These are phyloP conservation scores for Rhodofomes roseus DNA, from an alignment of 1,284 basidiomycete genomes.

Conservation along the genomic window DNA sequence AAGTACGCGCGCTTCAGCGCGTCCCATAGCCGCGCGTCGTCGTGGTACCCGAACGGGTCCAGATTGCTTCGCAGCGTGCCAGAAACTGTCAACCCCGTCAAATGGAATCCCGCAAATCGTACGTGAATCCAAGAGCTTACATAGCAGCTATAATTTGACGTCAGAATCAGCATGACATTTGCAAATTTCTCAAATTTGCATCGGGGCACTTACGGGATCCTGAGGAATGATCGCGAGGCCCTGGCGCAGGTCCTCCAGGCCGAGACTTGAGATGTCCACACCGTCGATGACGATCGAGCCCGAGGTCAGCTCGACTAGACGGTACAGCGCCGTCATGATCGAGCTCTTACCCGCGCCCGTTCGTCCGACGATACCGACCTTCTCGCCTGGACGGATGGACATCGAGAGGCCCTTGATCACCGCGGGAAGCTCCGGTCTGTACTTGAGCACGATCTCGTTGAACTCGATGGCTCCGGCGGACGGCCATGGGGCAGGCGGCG, in stretches of 20 bases:
- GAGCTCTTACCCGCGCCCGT: conserved; percentile 78
- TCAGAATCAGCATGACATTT: not conserved
- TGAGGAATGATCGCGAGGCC: conserved; percentile 85
- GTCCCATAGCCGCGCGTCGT: conserved; percentile 79
- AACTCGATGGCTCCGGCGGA: conserved; percentile 56
- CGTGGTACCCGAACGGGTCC: conserved; percentile 75
- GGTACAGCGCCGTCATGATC: conserved; percentile 45
- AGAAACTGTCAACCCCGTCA: conserved; percentile 34
- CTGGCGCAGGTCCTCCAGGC: conserved; percentile 60
- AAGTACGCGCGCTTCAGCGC: conserved; percentile 78
- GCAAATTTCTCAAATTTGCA: too few relatives aligned
- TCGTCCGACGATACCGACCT: conserved; percentile 84
- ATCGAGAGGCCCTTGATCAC: conserved; percentile 69
- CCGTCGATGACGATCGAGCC: conserved; percentile 66
- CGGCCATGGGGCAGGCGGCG: conserved; percentile 69
- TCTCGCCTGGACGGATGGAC: conserved; percentile 73
- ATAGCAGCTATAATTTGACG: conserved; percentile 13
- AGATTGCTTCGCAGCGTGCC: conserved; percentile 81
- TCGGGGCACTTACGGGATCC: conserved; percentile 56
- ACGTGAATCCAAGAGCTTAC: conserved; percentile 9
- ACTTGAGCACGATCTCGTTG: conserved; percentile 61
- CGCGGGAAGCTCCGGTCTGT: conserved; percentile 67
- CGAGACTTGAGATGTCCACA: conserved; percentile 64
- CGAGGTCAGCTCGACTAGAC: conserved; percentile 55
- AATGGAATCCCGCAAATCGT: not conserved